Evolutionary conservation across 2,329 filamentous ascomycete species (phyloP), one percentile per base, ranked within the genome.

Genomic region (Acarospora socialis): DNA sequence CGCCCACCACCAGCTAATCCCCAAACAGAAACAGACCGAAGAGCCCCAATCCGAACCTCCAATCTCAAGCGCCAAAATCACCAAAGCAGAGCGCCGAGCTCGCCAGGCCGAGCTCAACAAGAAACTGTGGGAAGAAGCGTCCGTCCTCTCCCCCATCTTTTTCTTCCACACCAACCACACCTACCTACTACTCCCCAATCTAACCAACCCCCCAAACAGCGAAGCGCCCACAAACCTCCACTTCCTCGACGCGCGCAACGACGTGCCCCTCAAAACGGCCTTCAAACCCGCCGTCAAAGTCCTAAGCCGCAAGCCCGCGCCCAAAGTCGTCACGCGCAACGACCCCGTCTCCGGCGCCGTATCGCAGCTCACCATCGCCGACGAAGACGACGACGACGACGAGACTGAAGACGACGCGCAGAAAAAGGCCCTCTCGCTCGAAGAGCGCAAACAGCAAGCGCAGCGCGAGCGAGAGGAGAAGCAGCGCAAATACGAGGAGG

Each of bases 81-180:
- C 72, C 42, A 84, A 80, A 49, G 73, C 81, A 3, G 79, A 94
- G 56, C 74, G 78, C 24, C 65, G 80, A 40, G 81, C 80, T 8
- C 71, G 77, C 51, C 87, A 95, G 53, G 73, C 70, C 17, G 83
- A 93, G 52, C 69, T 77, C 32, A 92, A 94, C 53, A 73, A 77
- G 47, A 79, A 80, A 54, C 59, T 94, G 34, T 94, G 87, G 87
- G 73, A 90, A 49, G 77, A 83, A 49, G 87, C 86, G 78, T 90
- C 72, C 15, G 36, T 19, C n/a, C 2, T 7, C 13, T 7, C 32
- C 34, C 34, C 37, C 20, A 23, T 32, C 12, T 7, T 17, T 16
- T 31, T 19, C 37, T 34, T 33, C 37, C n/a, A 17, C 23, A 9
- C 7, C 33, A 23, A 29, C 25, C 21, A 30, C 22, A 28, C 28